Evolutionary conservation across 1,284 basidiomycete genomes (phyloP).

Genomic region (Boletus hoseneyae): DNA sequence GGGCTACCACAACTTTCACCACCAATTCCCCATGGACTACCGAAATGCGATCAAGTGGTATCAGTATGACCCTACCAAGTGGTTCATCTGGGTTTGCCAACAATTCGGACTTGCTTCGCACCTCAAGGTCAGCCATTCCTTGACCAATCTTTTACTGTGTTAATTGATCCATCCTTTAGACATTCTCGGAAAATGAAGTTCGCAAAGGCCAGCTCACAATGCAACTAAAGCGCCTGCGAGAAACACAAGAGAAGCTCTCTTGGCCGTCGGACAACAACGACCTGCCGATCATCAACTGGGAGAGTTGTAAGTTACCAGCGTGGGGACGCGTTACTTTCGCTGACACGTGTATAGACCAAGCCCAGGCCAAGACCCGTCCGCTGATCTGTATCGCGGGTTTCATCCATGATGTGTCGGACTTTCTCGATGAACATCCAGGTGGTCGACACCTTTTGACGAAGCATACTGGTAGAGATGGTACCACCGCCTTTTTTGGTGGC

Average conservation of each 20-base stretch:
- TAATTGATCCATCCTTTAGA: constrained; percentile 30
- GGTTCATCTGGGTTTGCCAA: constrained; percentile 78
- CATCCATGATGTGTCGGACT: constrained; percentile 87
- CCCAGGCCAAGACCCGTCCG: constrained; percentile 72
- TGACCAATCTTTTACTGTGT: not conserved
- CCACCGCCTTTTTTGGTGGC: constrained; percentile 91
- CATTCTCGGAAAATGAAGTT: constrained; percentile 93
- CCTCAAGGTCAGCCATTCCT: constrained; percentile 55
- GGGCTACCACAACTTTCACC: constrained; percentile 97
- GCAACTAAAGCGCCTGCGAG: constrained; percentile 81
- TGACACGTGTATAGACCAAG: constrained; percentile 50
- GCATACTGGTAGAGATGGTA: constrained; percentile 79
- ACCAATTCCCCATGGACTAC: constrained; percentile 94
- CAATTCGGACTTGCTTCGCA: constrained; percentile 78
- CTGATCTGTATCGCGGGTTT: constrained; percentile 84
- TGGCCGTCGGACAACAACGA: constrained; percentile 82
- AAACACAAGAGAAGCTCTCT: constrained; percentile 63
- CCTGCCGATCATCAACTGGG: constrained; percentile 83
- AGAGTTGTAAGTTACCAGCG: constrained; percentile 60
- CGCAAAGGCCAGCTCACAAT: constrained; percentile 90
- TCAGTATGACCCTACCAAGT: constrained; percentile 88
- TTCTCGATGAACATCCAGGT: constrained; percentile 89
- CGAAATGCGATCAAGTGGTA: constrained; percentile 92
- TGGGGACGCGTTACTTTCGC: constrained; percentile 5
- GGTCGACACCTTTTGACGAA: constrained; percentile 66